phyloP scores from a whole-genome alignment of 2,329 filamentous ascomycete genomes.

The Dryadomyces quercivorus region DNA sequence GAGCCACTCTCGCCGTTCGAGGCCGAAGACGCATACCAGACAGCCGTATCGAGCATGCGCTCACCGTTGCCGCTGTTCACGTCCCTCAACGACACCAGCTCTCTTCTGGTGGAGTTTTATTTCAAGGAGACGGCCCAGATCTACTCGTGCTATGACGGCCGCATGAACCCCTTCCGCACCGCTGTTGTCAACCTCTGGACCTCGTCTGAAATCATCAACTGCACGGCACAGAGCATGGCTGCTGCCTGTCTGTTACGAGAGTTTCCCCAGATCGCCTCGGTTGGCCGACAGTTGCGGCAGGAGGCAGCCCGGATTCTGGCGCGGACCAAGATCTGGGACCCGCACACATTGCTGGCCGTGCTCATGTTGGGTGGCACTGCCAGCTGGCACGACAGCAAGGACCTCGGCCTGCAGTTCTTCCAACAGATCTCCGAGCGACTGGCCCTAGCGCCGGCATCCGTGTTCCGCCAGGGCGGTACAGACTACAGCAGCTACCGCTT shows the following conservation, averaged over 20 bases:
- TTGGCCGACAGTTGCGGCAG: slow-evolving; percentile 38
- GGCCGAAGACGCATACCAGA: not conserved
- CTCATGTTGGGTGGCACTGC: slow-evolving; percentile 41
- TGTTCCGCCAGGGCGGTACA: slow-evolving; percentile 21
- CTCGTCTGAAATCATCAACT: slow-evolving; percentile 38
- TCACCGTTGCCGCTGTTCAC: slow-evolving; percentile 16
- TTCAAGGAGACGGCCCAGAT: slow-evolving; percentile 43
- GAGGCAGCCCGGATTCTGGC: slow-evolving; percentile 38
- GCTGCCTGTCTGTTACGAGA: slow-evolving; percentile 41
- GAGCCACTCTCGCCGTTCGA: not conserved
- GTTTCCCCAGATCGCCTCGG: slow-evolving; percentile 36
- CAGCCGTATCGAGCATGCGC: not conserved
- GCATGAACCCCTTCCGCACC: slow-evolving; percentile 43
- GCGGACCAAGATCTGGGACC: slow-evolving; percentile 30
- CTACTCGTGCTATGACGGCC: slow-evolving; percentile 43
- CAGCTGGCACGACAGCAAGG: slow-evolving; percentile 39
- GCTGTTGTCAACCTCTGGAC: slow-evolving; percentile 25
- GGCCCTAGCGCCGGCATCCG: slow-evolving; percentile 13
- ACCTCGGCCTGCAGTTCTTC: slow-evolving; percentile 39
- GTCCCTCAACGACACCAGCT: slow-evolving; percentile 32
- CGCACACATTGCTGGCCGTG: slow-evolving; percentile 36
- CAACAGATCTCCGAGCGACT: slow-evolving; percentile 30
- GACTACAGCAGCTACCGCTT: slow-evolving; percentile 24
- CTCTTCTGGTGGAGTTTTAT: slow-evolving; percentile 44
- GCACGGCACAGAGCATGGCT: slow-evolving; percentile 46